Conservation (phyloP, 306 rosid species). For the Ormosia emarginata region DNA sequence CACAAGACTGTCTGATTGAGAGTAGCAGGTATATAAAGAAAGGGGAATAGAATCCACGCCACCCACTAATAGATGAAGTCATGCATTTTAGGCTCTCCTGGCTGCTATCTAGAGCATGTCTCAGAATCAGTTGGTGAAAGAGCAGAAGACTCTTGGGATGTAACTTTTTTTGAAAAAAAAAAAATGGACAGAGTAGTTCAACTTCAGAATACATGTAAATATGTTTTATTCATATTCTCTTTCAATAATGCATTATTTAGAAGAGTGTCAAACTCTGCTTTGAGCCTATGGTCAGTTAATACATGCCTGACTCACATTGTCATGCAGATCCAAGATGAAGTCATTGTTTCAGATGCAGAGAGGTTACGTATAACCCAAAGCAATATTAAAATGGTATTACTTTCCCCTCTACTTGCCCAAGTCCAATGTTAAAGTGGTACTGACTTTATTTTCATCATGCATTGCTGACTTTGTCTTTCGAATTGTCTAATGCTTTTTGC, state of each 20-base stretch:
- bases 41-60: neutral
- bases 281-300: neutral
- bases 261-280: neutral
- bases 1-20: neutral
- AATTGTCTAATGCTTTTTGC: slow-evolving; percentile 23
- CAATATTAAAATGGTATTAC: slow-evolving; percentile 85
- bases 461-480: slow-evolving; percentile 7
- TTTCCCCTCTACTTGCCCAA: neutral
- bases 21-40: neutral
- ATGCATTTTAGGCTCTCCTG: neutral
- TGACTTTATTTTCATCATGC: neutral
- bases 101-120: neutral
- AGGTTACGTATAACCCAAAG: slow-evolving; percentile 88
- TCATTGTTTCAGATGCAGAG: slow-evolving; percentile 87
- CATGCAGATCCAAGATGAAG: slow-evolving; percentile 95
- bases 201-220: neutral
- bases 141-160: neutral
- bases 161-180: neutral
- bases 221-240: neutral
- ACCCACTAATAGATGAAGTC: neutral
- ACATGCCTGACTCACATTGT: slow-evolving; percentile 17
- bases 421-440: neutral
- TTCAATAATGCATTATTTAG: neutral
- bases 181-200: neutral
- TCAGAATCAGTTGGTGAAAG: neutral